Base-by-base conservation (phyloP, 1,284 basidiomycete genomes). In the Ceratobasidium sp. region DNA sequence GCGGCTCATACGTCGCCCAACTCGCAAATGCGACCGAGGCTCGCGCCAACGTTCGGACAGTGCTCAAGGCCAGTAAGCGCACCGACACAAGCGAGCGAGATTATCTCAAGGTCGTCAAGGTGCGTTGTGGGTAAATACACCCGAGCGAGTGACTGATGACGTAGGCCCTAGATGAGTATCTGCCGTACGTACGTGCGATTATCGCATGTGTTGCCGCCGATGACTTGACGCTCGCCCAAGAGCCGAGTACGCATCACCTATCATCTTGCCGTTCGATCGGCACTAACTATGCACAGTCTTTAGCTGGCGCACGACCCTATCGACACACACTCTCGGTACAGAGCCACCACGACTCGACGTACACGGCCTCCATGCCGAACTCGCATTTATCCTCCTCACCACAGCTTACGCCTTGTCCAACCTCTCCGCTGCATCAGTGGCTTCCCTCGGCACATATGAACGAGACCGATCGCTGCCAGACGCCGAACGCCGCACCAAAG, bases 161-260 rank as follows among this genome's bases (percentile, higher is more conserved):
- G n/a, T 78, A 98, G 94, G 86, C 90, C 32, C 83, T 96, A 4
- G 93, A 97, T 75, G 94, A 95, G 53, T 99, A 99, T 78, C 82
- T 98, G 2, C 97, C 96, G 0, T 85, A 92, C 72, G 80, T 99
- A 12, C 86, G 87, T 58, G 91, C 88, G 0, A 86, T 98, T 69
- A 87, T 94, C 74, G 85, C 84, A n/a, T 92, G 91, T 78, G 83
- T 93, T 39, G 87, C 89, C 52, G 87, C 88, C 5, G 92, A 91
- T 72, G 90, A 95, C 74, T 85, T 98, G 36, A 83, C 89, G 3
- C 82, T 92, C 65, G 88, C 86, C 76, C 83, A 84, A 12, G 91
- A 96, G 76, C 92, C 94, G 62, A 84, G 94, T 95, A 74, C 32
- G 78, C 89, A 81, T 39, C 50, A 41, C 48, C 67, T n/a, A n/a